Evolutionary conservation across 108 stramenopile genomes (phyloP).

Genomic region (Cyclostephanos invisitatus): DNA sequence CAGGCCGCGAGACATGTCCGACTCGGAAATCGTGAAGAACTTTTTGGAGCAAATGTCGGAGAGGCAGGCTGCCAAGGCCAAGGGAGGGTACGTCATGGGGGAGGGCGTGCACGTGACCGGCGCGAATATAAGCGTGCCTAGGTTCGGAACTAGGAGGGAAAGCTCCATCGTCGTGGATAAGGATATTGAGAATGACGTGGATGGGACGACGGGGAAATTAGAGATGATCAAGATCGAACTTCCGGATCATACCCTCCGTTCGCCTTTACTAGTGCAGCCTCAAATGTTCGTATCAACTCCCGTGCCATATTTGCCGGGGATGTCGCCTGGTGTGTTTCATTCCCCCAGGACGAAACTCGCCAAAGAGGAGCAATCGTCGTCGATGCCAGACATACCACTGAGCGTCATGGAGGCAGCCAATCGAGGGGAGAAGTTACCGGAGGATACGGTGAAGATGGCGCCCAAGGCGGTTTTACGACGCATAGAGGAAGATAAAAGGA

Average conservation of each 20-base stretch:
- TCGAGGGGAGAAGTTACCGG: constrained; percentile 45
- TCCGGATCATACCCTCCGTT: constrained; percentile 22
- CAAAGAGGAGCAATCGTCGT: constrained; percentile 1
- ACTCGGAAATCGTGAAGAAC: constrained; percentile 65
- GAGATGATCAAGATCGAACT: constrained; percentile 15
- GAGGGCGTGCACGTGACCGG: constrained; percentile 50
- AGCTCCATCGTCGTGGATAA: constrained; percentile 26
- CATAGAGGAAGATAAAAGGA: constrained; percentile 20
- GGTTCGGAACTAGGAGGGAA: constrained; percentile 42
- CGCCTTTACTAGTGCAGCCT: constrained; percentile 29
- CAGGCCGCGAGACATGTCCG: constrained; percentile 55
- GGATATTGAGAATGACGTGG: not conserved
- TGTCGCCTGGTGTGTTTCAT: constrained; percentile 5
- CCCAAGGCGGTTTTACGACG: constrained; percentile 27
- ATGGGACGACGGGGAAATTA: not conserved
- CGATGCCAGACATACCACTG: constrained; percentile 33
- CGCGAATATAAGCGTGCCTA: constrained; percentile 57
- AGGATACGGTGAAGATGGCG: constrained; percentile 32
- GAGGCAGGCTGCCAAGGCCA: constrained; percentile 41
- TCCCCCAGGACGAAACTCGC: not conserved
- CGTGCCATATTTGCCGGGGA: constrained; percentile 19
- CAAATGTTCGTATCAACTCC: constrained; percentile 32
- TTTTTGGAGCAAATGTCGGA: constrained; percentile 65
- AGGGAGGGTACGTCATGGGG: constrained; percentile 33
- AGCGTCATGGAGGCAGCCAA: constrained; percentile 74